Evolutionary conservation across 495 filamentous ascomycete genomes (phyloP).

Genomic region (Parathielavia appendiculata): DNA sequence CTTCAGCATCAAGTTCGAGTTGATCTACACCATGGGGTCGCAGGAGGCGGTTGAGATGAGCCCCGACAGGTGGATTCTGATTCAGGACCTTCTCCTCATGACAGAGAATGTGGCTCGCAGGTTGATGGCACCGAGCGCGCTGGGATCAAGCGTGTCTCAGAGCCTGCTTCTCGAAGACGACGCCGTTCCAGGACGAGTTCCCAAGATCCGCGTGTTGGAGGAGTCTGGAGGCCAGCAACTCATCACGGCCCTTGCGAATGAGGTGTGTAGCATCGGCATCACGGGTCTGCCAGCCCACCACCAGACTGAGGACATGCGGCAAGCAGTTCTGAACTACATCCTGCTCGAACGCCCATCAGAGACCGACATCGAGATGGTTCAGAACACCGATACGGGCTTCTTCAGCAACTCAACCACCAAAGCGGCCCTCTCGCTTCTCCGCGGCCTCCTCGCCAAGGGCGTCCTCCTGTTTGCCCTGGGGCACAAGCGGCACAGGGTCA

Average conservation of each 20-base stretch:
- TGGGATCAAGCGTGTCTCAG: background rate
- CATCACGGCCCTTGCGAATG: conserved; percentile 26
- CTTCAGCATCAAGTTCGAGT: conserved; percentile 54
- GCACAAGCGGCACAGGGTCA: conserved; percentile 60
- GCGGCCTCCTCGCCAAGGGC: conserved; percentile 55
- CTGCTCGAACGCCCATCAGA: conserved; percentile 27
- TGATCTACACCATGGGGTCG: conserved; percentile 65
- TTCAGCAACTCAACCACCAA: conserved; percentile 32
- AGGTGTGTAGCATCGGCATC: conserved; percentile 39
- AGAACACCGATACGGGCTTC: conserved; percentile 31
- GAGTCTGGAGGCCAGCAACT: conserved; percentile 32
- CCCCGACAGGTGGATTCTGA: conserved; percentile 55
- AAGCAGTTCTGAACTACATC: conserved; percentile 44
- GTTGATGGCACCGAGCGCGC: conserved; percentile 34
- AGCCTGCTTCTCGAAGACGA: conserved; percentile 15
- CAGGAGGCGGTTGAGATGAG: conserved; percentile 51
- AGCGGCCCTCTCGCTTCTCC: conserved; percentile 48
- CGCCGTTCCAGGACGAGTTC: conserved; percentile 23
- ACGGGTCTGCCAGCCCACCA: conserved; percentile 37
- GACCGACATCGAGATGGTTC: conserved; percentile 30
- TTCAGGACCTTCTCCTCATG: conserved; percentile 45
- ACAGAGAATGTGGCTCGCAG: conserved; percentile 21
- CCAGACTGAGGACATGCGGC: conserved; percentile 33
- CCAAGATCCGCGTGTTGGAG: conserved; percentile 41
- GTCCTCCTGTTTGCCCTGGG: conserved; percentile 52